These are phyloP conservation scores for Monosporozyma aquatica DNA, from an alignment of 805 yeast species.

Conservation along the genomic window DNA sequence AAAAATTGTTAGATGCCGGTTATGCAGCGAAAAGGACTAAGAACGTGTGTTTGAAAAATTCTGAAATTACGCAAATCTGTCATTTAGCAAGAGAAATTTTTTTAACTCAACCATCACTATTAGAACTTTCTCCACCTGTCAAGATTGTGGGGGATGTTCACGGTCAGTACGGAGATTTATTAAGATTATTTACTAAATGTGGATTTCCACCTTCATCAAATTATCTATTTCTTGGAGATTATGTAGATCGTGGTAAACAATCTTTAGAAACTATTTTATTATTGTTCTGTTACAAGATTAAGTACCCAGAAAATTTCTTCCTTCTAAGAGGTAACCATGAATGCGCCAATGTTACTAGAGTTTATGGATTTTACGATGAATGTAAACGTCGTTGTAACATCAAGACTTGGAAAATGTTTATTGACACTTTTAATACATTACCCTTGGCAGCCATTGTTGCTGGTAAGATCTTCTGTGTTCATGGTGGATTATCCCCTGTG, in stretches of 20 bases:
- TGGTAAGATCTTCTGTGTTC: constrained; percentile 85
- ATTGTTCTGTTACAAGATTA: constrained; percentile 85
- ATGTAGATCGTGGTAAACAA: constrained; percentile 96
- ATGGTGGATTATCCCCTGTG: constrained; percentile 76
- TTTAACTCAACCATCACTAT: constrained; percentile 77
- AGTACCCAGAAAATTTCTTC: constrained; percentile 93
- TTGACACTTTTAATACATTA: constrained; percentile 90
- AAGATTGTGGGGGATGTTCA: constrained; percentile 90
- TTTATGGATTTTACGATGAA: constrained; percentile 96
- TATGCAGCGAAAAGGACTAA: constrained; percentile 91
- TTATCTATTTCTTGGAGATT: constrained; percentile 88
- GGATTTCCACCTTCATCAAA: constrained; percentile 95
- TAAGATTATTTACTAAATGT: constrained; percentile 86
- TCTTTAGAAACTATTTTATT: constrained; percentile 84
- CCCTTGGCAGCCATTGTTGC: constrained; percentile 96
- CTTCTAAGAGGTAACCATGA: constrained; percentile 93
- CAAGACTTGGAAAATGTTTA: constrained; percentile 87
- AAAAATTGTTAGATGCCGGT: constrained; percentile 88
- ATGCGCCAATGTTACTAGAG: constrained; percentile 92
- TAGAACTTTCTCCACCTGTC: constrained; percentile 76
- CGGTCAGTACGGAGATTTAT: constrained; percentile 89
- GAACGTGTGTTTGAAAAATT: constrained; percentile 75
- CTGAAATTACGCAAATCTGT: constrained; percentile 85
- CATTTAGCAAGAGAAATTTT: constrained; percentile 82
- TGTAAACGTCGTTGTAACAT: constrained; percentile 89